Conservation (phyloP, 1,284 basidiomycete species). For the Ustilago bromivora region DNA sequence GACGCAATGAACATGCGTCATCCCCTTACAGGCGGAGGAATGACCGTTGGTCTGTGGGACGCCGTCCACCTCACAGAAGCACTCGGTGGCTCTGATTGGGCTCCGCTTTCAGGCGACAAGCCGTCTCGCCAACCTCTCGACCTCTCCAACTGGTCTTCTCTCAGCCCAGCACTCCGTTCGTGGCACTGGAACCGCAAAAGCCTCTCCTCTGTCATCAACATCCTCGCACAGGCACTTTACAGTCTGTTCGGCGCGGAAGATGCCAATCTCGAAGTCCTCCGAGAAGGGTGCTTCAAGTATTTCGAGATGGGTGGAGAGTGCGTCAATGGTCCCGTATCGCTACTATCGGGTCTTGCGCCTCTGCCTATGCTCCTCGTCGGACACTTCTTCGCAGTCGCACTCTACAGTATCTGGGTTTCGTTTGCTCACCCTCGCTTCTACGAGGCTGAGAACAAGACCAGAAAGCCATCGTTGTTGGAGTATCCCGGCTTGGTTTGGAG, state of each 20-base stretch:
- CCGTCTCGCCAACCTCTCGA: conserved; percentile 33
- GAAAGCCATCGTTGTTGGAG: conserved; percentile 37
- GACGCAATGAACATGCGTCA: conserved; percentile 99
- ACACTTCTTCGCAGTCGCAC: conserved; percentile 95
- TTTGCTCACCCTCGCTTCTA: conserved; percentile 73
- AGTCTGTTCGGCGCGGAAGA: conserved; percentile 72
- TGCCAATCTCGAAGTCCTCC: conserved; percentile 82
- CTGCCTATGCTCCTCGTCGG: conserved; percentile 82
- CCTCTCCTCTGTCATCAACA: conserved; percentile 67
- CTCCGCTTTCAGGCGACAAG: conserved; percentile 31
- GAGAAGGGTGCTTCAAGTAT: conserved; percentile 96
- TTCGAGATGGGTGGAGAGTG: conserved; percentile 94
- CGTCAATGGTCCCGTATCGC: conserved; percentile 82
- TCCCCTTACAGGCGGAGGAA: conserved; percentile 85
- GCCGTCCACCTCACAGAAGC: conserved; percentile 63
- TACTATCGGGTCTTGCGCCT: conserved; percentile 74
- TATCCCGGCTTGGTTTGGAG: conserved; percentile 56
- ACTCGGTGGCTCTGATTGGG: conserved; percentile 61
- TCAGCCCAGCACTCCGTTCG: conserved; percentile 54
- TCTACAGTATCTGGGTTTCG: conserved; percentile 89
- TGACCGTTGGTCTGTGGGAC: conserved; percentile 69
- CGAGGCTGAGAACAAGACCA: conserved; percentile 16
- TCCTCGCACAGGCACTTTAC: conserved; percentile 68
- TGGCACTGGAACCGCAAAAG: conserved; percentile 69
- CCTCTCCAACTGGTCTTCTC: conserved; percentile 53